Percentiles rank a stretch among this genome's conserved stretches.
Evolutionary conservation across 1,284 basidiomycete genomes (phyloP).

Genomic region (Microbotryomycetes sp.): DNA sequence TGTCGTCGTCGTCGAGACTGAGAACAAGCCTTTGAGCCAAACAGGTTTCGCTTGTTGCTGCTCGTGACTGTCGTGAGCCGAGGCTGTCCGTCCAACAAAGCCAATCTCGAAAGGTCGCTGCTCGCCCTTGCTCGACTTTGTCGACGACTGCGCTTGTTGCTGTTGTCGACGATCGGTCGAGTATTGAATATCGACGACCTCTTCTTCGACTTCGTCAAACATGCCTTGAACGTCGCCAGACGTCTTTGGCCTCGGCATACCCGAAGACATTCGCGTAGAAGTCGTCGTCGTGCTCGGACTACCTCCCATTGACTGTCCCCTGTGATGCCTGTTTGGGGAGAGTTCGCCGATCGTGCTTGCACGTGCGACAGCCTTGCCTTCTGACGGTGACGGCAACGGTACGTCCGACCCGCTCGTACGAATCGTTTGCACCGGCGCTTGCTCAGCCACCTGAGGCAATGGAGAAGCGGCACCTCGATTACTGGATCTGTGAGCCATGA

Average conservation of each 20-base stretch:
- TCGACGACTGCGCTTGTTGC: conserved; percentile 30
- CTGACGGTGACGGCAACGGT: conserved; percentile 24
- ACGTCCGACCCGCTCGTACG: conserved; percentile 24
- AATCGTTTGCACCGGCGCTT: conserved; percentile 3
- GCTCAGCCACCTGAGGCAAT: conserved; percentile 34
- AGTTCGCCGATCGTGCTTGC: conserved; percentile 33
- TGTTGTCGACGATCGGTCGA: conserved; percentile 32
- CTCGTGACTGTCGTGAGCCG: not conserved
- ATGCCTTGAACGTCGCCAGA: conserved; percentile 17
- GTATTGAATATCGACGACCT: conserved; percentile 48
- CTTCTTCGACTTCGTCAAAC: conserved; percentile 23
- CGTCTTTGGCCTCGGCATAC: conserved; percentile 54
- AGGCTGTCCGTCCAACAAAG: conserved; percentile 11
- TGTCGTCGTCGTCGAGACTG: conserved; percentile 87
- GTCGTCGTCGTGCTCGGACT: not conserved
- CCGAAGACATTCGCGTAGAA: conserved; percentile 43
- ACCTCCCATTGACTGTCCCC: conserved; percentile 27
- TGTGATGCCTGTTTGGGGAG: conserved; percentile 22
- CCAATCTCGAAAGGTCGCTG: conserved; percentile 14
- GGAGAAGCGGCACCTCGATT: conserved; percentile 29
- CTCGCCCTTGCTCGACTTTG: conserved; percentile 28
- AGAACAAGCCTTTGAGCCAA: conserved; percentile 43
- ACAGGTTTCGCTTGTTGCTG: conserved; percentile 22
- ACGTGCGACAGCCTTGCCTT: conserved; percentile 26
- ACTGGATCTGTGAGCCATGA: conserved; percentile 50